Percentiles rank a stretch among this genome's conserved stretches.
phyloP scores from a whole-genome alignment of 2,329 filamentous ascomycete species.

The Podosphaera xanthii region DNA sequence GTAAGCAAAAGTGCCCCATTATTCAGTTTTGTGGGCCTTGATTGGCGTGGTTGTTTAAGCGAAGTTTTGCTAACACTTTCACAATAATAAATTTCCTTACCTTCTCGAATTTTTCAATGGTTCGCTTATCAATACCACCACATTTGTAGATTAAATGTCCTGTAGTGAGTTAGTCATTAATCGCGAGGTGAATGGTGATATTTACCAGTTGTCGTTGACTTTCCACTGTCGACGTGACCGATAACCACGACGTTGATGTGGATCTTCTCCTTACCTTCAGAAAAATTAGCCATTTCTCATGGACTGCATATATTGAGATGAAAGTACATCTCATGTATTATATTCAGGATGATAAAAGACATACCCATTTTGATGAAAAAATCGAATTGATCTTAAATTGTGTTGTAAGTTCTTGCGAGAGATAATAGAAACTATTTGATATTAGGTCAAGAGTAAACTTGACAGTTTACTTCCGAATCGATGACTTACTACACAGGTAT shows the following conservation, averaged over 20 bases:
- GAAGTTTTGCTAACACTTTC: neutral
- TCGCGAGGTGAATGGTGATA: slow-evolving; percentile 4
- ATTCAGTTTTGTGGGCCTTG: slow-evolving; percentile 5
- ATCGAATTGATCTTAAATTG: neutral
- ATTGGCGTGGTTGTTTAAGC: slow-evolving; percentile 7
- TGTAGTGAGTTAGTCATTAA: slow-evolving; percentile 19
- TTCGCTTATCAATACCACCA: slow-evolving; percentile 99
- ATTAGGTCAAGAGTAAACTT: neutral
- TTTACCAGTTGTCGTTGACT: slow-evolving; percentile 90
- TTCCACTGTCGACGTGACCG: slow-evolving; percentile 98
- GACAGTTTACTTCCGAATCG: neutral
- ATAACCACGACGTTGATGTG: slow-evolving; percentile 98
- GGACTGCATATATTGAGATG: neutral
- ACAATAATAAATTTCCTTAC: slow-evolving; percentile 26
- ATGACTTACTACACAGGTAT: slow-evolving; percentile 1
- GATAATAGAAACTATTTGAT: neutral
- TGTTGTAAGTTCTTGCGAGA: too few species aligned
- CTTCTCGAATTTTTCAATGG: slow-evolving; percentile 99
- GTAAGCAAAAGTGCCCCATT: slow-evolving; percentile 1
- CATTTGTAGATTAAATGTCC: slow-evolving; percentile 99
- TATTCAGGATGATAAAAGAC: neutral
- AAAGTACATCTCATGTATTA: too few species aligned
- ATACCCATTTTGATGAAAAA: neutral
- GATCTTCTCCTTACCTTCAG: slow-evolving; percentile 55
- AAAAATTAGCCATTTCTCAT: neutral